Evolutionary conservation across 306 rosid species (phyloP).

Genomic region (Medicago lupulina): DNA sequence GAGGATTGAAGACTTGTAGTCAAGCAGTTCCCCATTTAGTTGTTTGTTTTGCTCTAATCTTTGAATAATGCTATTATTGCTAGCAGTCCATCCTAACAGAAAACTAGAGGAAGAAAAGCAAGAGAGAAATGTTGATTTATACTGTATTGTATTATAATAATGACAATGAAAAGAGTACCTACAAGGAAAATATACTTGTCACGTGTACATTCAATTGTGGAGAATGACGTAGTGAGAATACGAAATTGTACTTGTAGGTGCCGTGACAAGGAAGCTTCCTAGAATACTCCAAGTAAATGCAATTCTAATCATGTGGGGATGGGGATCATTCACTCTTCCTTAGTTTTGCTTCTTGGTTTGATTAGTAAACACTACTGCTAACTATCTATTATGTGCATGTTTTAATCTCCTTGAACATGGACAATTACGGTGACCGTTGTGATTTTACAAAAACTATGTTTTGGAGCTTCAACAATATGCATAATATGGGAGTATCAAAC

Average conservation of each 20-base stretch:
- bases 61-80: constrained; percentile 2
- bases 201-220: constrained; percentile 12
- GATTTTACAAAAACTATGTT: too few species aligned
- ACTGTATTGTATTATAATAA: not conserved
- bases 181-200: constrained; percentile 3
- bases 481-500: too few species aligned
- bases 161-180: constrained; percentile 23
- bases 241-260: not conserved
- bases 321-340: not conserved
- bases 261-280: constrained; percentile 42
- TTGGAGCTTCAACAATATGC: too few species aligned
- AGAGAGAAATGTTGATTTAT: constrained; percentile 20
- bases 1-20: constrained; percentile 31
- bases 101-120: constrained; percentile 4
- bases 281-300: constrained; percentile 33
- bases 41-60: constrained; percentile 17
- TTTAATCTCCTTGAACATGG: not conserved
- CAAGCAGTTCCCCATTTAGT: constrained; percentile 51
- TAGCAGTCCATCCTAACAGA: constrained; percentile 23
- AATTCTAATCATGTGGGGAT: not conserved
- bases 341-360: not conserved
- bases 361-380: not conserved
- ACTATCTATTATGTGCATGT: not conserved
- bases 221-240: not conserved
- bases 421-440: too few species aligned